Conservation (phyloP, 768 basidiomycete genomes). For the Hebeloma cylindrosporum region DNA sequence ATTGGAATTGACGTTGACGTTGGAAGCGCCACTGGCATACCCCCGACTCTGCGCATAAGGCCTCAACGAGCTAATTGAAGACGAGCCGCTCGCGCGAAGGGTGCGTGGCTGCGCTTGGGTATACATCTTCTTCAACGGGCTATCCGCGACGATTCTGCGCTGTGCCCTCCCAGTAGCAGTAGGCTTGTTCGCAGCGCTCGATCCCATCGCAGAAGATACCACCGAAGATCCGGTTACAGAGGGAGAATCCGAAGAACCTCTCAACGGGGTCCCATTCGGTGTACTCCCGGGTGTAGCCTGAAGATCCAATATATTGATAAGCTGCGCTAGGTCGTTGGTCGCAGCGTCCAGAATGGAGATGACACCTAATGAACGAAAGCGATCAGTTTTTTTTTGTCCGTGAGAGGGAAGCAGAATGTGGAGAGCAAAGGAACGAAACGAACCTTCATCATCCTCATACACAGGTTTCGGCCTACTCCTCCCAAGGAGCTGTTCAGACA, state of each 20-base stretch:
- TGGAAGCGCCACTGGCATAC: conserved; percentile 1
- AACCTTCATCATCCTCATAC: conserved; percentile 56
- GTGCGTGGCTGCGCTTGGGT: too few relatives aligned
- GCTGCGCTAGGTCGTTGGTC: conserved; percentile 73
- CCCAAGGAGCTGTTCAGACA: conserved; percentile 63
- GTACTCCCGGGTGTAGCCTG: conserved; percentile 69
- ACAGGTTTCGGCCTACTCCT: conserved; percentile 48
- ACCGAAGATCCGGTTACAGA: conserved; percentile 21
- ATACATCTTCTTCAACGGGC: conserved; percentile 40
- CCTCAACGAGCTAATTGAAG: conserved; percentile 37
- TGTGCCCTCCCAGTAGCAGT: conserved; percentile 30
- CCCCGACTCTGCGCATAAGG: conserved; percentile 30
- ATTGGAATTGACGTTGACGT: conserved; percentile 5
- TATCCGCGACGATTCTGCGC: conserved; percentile 26
- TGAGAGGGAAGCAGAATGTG: neutral
- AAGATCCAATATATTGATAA: conserved; percentile 80
- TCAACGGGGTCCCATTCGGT: conserved; percentile 46
- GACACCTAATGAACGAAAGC: conserved; percentile 41
- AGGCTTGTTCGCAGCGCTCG: conserved; percentile 10
- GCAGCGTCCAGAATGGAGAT: conserved; percentile 75
- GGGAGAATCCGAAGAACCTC: conserved; percentile 31
- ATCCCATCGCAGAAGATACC: conserved; percentile 13
- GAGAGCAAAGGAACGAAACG: neutral
- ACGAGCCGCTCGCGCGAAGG: too few relatives aligned
- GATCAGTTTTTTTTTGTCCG: too few relatives aligned